Evolutionary conservation across 345 rosid genomes (phyloP).

Genomic region (Turnera subulata): DNA sequence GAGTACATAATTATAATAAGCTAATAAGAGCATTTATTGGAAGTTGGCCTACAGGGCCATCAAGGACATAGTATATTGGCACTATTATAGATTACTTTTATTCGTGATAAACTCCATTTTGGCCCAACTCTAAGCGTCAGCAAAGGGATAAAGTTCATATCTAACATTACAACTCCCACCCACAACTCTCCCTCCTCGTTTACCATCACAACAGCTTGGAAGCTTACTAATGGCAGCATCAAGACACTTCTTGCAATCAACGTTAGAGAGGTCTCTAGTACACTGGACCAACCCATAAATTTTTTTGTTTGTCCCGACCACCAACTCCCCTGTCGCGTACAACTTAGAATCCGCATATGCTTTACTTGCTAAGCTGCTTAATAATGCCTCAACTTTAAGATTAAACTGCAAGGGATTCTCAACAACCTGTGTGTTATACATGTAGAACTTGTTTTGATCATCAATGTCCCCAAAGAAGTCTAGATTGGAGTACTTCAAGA

Average conservation of each 20-base stretch:
- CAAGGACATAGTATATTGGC: no score
- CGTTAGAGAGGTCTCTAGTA: neutral
- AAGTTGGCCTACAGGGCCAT: no score
- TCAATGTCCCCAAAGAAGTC: conserved; percentile 9
- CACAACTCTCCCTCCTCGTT: conserved; percentile 6
- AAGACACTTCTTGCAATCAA: conserved; percentile 1
- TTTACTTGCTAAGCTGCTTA: neutral
- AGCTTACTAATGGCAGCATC: conserved; percentile 1
- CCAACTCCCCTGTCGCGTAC: neutral
- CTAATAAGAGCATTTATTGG: no score
- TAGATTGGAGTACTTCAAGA: conserved; percentile 8
- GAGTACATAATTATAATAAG: no score
- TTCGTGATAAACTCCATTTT: no score
- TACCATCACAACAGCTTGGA: conserved; percentile 5
- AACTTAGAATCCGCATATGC: neutral
- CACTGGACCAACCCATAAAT: conserved; percentile 4
- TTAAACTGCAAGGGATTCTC: neutral
- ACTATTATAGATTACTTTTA: no score
- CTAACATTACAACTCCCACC: conserved; percentile 3
- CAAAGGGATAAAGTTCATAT: conserved; percentile 9
- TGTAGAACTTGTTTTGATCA: neutral
- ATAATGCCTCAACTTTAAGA: neutral
- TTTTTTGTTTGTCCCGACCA: neutral
- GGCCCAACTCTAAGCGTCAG: neutral
- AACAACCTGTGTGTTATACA: neutral